Evolutionary conservation across 192 early-diverging fungal genomes (phyloP), one percentile per base, ranked within the genome.

Genomic region (Podila horticola): DNA sequence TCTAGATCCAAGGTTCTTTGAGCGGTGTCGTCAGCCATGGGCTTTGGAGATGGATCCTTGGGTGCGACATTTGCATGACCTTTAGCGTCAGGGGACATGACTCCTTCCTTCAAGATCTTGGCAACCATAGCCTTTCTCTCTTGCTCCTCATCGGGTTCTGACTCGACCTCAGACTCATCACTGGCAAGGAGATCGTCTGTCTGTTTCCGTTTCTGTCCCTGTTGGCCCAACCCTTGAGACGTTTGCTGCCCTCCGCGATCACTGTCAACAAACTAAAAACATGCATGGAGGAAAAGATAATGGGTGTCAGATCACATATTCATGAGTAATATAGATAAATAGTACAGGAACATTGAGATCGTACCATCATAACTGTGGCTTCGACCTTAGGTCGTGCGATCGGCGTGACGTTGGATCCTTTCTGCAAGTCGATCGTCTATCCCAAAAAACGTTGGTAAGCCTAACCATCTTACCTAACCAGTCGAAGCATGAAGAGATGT

Each of bases 101-200:
- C 52, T 22, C n/a, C 52, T 24, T n/a, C 24, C 52, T 55, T 5
- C 2, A 26, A 24, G 22, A 55, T 24, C 52, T 55, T 55, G n/a
- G 20, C 6, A 7, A 55, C 52, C 52, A 55, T 24, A 4, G 22
- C 20, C 24, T 55, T 55, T 12, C 52, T 55, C 24, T 7, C 52
- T 22, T 55, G 20, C 5, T 55, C 52, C 17, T 55, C 52, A 7
- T 55, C 59, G 12, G 59, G 59, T 61, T 33, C 26, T 33, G 26
- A 28, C 20, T 67, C 66, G 29, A 48, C 26, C 51, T 67, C 66
- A 13, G 66, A 58, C 10, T 67, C 66, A 22, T 67, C 66, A n/a
- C 52, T 31, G 20, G 41, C 30, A 52, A 52, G 52, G n/a, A 55
- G 24, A 55, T 55, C 52, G 9, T 55, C 52, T 26, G 5, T 55